phyloP scores from a whole-genome alignment of 805 yeast genomes.

The Phaffomyces thermotolerans region DNA sequence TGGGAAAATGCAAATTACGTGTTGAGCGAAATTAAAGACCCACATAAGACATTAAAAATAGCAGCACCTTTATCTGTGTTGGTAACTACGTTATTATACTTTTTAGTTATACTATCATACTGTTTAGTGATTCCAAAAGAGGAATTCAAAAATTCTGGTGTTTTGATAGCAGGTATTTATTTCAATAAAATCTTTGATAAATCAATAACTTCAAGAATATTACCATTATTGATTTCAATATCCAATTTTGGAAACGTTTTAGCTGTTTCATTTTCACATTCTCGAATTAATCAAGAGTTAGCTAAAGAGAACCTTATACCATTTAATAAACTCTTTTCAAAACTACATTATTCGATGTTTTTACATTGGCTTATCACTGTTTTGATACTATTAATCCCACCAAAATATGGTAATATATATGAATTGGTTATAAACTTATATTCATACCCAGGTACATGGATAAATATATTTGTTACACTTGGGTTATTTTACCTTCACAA shows the following conservation, averaged over 20 bases:
- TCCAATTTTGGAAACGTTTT: constrained; percentile 60
- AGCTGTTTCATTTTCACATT: constrained; percentile 56
- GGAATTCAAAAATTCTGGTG: constrained; percentile 47
- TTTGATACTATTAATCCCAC: constrained; percentile 39
- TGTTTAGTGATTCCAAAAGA: constrained; percentile 36
- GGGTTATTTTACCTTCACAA: constrained; percentile 48
- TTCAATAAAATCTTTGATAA: constrained; percentile 53
- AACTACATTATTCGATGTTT: constrained; percentile 37
- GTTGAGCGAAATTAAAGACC: constrained; percentile 49
- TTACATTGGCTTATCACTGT: constrained; percentile 54
- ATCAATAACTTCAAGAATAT: constrained; percentile 38
- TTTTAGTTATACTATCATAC: constrained; percentile 51
- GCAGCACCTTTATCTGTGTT: constrained; percentile 56
- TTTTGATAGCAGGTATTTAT: constrained; percentile 55
- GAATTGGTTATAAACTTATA: constrained; percentile 56
- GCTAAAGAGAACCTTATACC: constrained; percentile 47
- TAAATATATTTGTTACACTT: constrained; percentile 42
- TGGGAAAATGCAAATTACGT: constrained; percentile 69
- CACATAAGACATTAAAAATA: constrained; percentile 46
- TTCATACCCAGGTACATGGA: constrained; percentile 58
- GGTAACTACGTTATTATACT: constrained; percentile 44
- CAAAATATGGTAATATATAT: constrained; percentile 59
- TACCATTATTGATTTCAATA: constrained; percentile 52
- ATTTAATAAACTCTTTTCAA: constrained; percentile 37
- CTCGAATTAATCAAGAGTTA: constrained; percentile 50